These are phyloP conservation scores for Coix lacrymajobi DNA, from an alignment of 176 grass and related monocot species.

Conservation along the genomic window DNA sequence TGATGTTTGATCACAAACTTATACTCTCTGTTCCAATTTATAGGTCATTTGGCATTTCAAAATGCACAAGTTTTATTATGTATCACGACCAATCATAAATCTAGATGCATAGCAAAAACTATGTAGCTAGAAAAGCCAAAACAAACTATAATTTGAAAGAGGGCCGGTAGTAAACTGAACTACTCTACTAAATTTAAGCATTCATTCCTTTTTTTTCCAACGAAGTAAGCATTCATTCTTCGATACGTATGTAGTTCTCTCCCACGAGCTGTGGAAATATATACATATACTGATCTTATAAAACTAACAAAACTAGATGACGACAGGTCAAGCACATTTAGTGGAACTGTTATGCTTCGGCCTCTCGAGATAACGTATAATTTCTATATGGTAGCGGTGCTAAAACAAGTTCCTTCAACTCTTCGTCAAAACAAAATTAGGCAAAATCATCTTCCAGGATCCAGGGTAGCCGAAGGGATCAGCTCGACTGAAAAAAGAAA, in stretches of 20 bases:
- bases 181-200: not conserved
- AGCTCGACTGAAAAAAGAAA: not conserved
- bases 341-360: not conserved
- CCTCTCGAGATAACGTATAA: not conserved
- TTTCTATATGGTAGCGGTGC: not conserved
- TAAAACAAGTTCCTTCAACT: not conserved
- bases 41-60: too few relatives aligned
- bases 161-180: not conserved
- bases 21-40: too few relatives aligned
- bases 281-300: not conserved
- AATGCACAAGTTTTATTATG: too few relatives aligned
- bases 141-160: too few relatives aligned
- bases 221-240: not conserved
- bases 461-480: not conserved
- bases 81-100: too few relatives aligned
- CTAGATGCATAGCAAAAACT: too few relatives aligned
- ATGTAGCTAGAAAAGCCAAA: too few relatives aligned
- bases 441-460: not conserved
- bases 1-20: too few relatives aligned
- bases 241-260: too few relatives aligned
- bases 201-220: not conserved
- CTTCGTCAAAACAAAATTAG: not conserved
- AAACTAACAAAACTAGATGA: not conserved
- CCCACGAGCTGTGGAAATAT: constrained; percentile 11
- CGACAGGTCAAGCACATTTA: not conserved